phyloP scores from a whole-genome alignment of 2,329 filamentous ascomycete species.

The Curvularia hawaiiensis region DNA sequence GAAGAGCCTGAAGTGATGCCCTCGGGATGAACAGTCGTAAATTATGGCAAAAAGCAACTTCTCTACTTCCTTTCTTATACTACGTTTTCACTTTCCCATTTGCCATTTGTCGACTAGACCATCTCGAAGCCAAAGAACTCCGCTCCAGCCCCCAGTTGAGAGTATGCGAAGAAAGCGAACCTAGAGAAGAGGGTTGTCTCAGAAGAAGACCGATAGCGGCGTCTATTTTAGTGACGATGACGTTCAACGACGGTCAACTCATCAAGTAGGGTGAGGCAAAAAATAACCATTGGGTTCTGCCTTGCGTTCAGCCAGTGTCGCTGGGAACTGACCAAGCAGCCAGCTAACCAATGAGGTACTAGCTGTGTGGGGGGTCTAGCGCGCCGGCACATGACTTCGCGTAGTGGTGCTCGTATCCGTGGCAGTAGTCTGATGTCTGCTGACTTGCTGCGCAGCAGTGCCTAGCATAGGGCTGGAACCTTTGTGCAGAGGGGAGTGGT shows the following conservation, averaged over 20 bases:
- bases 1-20: background rate
- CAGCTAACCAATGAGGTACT: background rate
- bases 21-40: background rate
- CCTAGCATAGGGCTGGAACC: background rate
- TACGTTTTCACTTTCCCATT: background rate
- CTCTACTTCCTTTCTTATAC: background rate
- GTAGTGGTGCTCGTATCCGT: constrained; percentile 24
- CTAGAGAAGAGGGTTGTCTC: background rate
- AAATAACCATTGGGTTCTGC: background rate
- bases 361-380: constrained; percentile 5
- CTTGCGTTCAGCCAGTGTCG: constrained; percentile 1
- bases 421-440: background rate
- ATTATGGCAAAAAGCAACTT: background rate
- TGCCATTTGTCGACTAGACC: background rate
- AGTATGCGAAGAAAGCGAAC: constrained; percentile 4
- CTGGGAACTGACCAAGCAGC: background rate
- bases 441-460: constrained; percentile 1
- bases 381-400: constrained; percentile 33
- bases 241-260: background rate
- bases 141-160: background rate
- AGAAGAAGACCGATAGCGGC: background rate
- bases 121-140: background rate
- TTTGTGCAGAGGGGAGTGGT: background rate
- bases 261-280: background rate
- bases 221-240: background rate